Evolutionary conservation across 202 grass and related monocot species (phyloP), one percentile per base, ranked within the genome.

Genomic region (Cymbopogon flexuosus): DNA sequence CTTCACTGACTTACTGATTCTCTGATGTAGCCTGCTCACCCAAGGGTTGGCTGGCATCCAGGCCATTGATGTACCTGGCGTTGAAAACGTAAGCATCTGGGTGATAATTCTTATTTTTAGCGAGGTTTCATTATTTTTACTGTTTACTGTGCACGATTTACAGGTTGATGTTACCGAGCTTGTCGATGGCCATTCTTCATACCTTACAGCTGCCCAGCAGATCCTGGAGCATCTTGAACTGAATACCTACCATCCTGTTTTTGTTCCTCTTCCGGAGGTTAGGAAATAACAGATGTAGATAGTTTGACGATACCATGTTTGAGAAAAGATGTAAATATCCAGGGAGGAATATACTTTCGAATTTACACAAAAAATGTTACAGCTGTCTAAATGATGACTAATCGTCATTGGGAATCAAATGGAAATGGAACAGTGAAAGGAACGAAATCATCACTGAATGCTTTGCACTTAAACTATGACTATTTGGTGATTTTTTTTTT

Each of bases 21-120:
- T 84, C 37, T 70, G 4, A 11, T 82, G 79, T 80, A 98, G 96
- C 75, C 63, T 98, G 27, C 87, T 98, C 30, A 88, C 92, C 0
- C 96, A 99, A 93, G 96, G 96, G 68, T 83, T 99, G 83, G 92
- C 96, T 76, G 92, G 96, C 36, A 99, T 99, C 71, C 96, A 99
- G 89, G 82, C 90, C n/a, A 78, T 99, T 24, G 92, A 93, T 84
- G 43, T 90, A 62, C 87, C 90, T 76, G 92, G 96, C 43, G 81
- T 99, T 57, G 92, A 99, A 81, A 95, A 99, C 57, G 96, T 99
- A 85, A 85, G 73, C 14, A 2, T 76, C 14, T 30, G 1, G 15
- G 9, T 61, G 31, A 8, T 6, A 30, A 21, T 77, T 82, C 34
- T 49, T 61, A 4, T 15, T 15, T 54, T 36, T 10, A 61, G 23